Evolutionary conservation across 23 red algal genomes (phyloP), one percentile per base, ranked within the genome.

Genomic region (Gracilaria gracilis): DNA sequence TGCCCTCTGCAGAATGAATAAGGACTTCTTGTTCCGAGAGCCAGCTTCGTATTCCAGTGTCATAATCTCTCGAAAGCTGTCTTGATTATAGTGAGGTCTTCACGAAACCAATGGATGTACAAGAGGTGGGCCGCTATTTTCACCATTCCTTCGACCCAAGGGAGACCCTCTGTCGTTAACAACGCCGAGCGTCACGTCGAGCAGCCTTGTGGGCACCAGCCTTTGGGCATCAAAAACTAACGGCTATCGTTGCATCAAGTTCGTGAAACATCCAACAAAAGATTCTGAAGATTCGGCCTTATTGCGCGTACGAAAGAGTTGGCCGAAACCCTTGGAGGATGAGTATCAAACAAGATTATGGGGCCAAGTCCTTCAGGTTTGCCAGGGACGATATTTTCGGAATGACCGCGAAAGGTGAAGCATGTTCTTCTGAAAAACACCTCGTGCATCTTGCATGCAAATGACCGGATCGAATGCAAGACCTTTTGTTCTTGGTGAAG

Each of bases 221-320:
- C n/a, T n/a, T n/a, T n/a, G n/a, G n/a, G n/a, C n/a, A n/a, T 11
- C 42, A 7, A 46, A 4, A 4, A 46, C 42, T 46, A 46, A 46
- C 42, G 42, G 42, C 42, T 46, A 46, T 46, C 42, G 42, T 29
- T 29, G 59, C 59, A 29, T 13, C 23, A 62, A 19, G 24, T 9
- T 62, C 27, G 23, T 29, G 59, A 27, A 62, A 29, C 8, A 7
- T 62, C 27, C 5, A 9, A 6, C 29, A 19, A 62, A 62, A 62
- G 59, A 62, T 62, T 62, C 59, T 62, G 8, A 62, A 62, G 59
- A 62, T 62, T 62, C 59, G 59, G 59, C 59, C 59, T 29, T 62
- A 24, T 62, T 29, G 8, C 24, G 59, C 29, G 4, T 31, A 24
- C 13, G 24, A 9, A 31, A 58, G 13, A 62, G 19, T 62, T 24